A percentile compares a stretch with the other conserved stretches of the same genome.
Evolutionary conservation across 306 rosid genomes (phyloP).

Genomic region (Vicia sativa): DNA sequence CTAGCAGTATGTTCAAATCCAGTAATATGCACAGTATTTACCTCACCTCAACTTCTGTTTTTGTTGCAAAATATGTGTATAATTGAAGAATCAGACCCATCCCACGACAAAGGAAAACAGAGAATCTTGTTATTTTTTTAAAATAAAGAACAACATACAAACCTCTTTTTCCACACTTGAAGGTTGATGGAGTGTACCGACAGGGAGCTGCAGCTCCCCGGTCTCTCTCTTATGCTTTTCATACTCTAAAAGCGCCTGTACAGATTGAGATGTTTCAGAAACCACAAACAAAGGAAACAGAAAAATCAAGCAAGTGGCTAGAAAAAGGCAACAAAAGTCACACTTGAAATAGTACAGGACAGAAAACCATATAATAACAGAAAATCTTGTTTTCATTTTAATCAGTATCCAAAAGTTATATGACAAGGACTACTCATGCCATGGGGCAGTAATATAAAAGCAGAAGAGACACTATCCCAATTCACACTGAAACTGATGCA

Average conservation of each 20-base stretch:
- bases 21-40: not conserved
- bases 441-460: slow-evolving; percentile 23
- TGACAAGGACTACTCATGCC: slow-evolving; percentile 25
- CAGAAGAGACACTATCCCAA: slow-evolving; percentile 23
- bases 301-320: slow-evolving; percentile 26
- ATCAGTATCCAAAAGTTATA: slow-evolving; percentile 10
- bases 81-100: slow-evolving; percentile 29
- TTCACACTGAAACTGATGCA: slow-evolving; percentile 23
- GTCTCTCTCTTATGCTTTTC: slow-evolving; percentile 75
- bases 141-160: slow-evolving; percentile 27
- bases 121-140: slow-evolving; percentile 4
- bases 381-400: slow-evolving; percentile 30
- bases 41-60: not conserved
- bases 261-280: slow-evolving; percentile 30
- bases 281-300: slow-evolving; percentile 26
- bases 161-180: slow-evolving; percentile 76
- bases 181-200: slow-evolving; percentile 61
- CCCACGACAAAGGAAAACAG: slow-evolving; percentile 6
- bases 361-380: slow-evolving; percentile 26
- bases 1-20: slow-evolving; percentile 31
- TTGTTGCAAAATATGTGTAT: slow-evolving; percentile 21
- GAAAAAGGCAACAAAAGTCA: slow-evolving; percentile 23
- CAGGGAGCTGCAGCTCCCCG: slow-evolving; percentile 72
- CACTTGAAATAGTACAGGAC: slow-evolving; percentile 29
- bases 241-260: slow-evolving; percentile 83